Percentiles rank a stretch among this genome's conserved stretches.
phyloP scores from a whole-genome alignment of 352 stramenopile species.

The Globisporangium spiculum region DNA sequence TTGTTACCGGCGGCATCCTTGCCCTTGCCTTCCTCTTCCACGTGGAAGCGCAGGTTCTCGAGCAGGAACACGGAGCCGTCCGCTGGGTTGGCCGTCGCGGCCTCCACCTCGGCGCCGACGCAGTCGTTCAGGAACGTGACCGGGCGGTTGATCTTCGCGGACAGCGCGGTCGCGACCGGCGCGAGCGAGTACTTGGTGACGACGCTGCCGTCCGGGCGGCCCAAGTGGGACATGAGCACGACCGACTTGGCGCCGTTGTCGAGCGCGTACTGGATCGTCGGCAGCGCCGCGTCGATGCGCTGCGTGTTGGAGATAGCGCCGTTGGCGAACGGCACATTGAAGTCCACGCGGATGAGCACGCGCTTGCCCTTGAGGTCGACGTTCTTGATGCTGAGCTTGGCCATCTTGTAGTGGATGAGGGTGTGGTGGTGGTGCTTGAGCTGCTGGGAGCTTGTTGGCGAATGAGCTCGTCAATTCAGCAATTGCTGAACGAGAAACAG shows the following conservation, averaged over 20 bases:
- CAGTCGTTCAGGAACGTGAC: conserved; percentile 96
- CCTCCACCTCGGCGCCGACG: conserved; percentile 90
- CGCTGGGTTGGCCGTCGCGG: conserved; percentile 60
- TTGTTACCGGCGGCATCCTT: conserved; percentile 83
- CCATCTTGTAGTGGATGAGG: conserved; percentile 31
- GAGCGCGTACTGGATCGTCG: conserved; percentile 97
- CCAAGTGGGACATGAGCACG: conserved; percentile 98
- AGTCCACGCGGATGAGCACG: conserved; percentile 99
- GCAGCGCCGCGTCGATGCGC: conserved; percentile 95
- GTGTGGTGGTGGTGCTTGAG: conserved; percentile 7
- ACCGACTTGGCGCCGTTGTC: conserved; percentile 97
- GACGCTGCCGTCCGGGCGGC: conserved; percentile 94
- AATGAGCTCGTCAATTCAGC: conserved; percentile 27
- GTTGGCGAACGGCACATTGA: conserved; percentile 98
- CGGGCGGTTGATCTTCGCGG: conserved; percentile 87
- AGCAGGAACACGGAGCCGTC: conserved; percentile 93
- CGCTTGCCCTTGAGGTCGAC: conserved; percentile 96
- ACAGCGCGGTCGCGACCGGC: conserved; percentile 92
- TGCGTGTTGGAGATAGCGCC: conserved; percentile 98
- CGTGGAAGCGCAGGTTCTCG: conserved; percentile 99
- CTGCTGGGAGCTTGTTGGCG: conserved; percentile 25
- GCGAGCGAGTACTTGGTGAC: conserved; percentile 95
- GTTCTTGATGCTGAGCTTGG: conserved; percentile 91
- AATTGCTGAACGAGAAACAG: neutral
- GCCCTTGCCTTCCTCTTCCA: conserved; percentile 93